phyloP scores from a whole-genome alignment of 2,329 filamentous ascomycete genomes.

The Trematosphaeria pertusa region DNA sequence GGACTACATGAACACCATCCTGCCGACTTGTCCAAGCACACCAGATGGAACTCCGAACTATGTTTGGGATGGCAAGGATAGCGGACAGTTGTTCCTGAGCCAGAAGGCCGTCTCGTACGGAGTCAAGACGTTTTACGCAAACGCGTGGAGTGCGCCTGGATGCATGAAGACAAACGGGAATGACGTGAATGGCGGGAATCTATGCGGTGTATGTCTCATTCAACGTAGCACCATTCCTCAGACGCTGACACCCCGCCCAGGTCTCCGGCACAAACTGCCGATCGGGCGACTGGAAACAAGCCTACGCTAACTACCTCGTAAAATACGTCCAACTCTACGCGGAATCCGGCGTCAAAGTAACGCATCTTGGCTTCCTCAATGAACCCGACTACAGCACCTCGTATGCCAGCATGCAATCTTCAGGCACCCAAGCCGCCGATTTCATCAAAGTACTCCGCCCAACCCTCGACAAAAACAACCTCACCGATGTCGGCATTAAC shows the following conservation, averaged over 20 bases:
- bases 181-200: slow-evolving; percentile 53
- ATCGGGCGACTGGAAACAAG: slow-evolving; percentile 56
- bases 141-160: slow-evolving; percentile 60
- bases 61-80: slow-evolving; percentile 38
- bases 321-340: slow-evolving; percentile 56
- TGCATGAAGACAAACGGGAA: slow-evolving; percentile 61
- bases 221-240: background rate
- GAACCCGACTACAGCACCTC: slow-evolving; percentile 52
- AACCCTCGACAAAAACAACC: slow-evolving; percentile 46
- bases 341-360: slow-evolving; percentile 49
- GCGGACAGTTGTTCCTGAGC: slow-evolving; percentile 60
- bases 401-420: slow-evolving; percentile 58
- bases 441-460: slow-evolving; percentile 59
- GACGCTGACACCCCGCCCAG: slow-evolving; percentile 10
- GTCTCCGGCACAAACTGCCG: slow-evolving; percentile 41
- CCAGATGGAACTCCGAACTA: slow-evolving; percentile 28
- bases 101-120: slow-evolving; percentile 56
- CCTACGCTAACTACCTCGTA: slow-evolving; percentile 58
- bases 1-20: slow-evolving; percentile 45
- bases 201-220: slow-evolving; percentile 56
- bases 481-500: slow-evolving; percentile 48
- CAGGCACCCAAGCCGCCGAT: slow-evolving; percentile 57
- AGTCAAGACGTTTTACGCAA: slow-evolving; percentile 56
- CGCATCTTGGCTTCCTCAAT: slow-evolving; percentile 55
- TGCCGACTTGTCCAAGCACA: slow-evolving; percentile 29